Evolutionary conservation across 345 rosid species (phyloP), one percentile per base, ranked within the genome.

Genomic region (Angophora floribunda): DNA sequence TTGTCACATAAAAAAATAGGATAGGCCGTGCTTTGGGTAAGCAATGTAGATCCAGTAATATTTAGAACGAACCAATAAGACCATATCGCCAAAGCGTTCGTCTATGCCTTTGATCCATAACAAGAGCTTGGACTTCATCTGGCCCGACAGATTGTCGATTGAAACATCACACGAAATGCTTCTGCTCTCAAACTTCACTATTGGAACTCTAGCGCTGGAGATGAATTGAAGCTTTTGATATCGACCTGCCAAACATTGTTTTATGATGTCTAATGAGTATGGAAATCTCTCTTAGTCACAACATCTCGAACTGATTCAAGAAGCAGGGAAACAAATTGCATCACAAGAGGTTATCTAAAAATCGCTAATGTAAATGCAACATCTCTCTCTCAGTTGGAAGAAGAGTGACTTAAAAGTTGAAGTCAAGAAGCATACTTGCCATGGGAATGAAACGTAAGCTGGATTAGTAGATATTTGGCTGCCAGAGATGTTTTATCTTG

Each of bases 91-190:
- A 90, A 95, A 95, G 55, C 99, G 97, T 32, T 90, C 95, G 92
- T 97, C 99, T 8, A 97, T 94, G 84, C 91, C 94, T 87, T 87
- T 94, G 79, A 97, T 92, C 99, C 98, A 97, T 87, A 94, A 93
- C 89, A 97, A 86, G 91, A 96, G 92, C 84, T 93, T 95, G 88
- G 99, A 96, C 90, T 97, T 96, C 90, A 95, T 93, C 63, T 93
- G 93, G 67, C 99, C 97, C n/a, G 91, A 90, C 86, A 97, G 89
- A 88, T 97, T 97, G 89, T 97, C 96, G 57, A 97, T 90, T 65
- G 99, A 97, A 88, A 97, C 90, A 91, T 97, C 99, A 85, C 99
- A 95, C n/a, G 99, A 94, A 84, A 97, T 96, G 90, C 92, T 89
- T 79, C 52, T 87, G 87, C 93, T 91, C 89, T 93, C 98, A 51